phyloP scores from a whole-genome alignment of 2,329 filamentous ascomycete genomes.

The Simplicillium aogashimaense region DNA sequence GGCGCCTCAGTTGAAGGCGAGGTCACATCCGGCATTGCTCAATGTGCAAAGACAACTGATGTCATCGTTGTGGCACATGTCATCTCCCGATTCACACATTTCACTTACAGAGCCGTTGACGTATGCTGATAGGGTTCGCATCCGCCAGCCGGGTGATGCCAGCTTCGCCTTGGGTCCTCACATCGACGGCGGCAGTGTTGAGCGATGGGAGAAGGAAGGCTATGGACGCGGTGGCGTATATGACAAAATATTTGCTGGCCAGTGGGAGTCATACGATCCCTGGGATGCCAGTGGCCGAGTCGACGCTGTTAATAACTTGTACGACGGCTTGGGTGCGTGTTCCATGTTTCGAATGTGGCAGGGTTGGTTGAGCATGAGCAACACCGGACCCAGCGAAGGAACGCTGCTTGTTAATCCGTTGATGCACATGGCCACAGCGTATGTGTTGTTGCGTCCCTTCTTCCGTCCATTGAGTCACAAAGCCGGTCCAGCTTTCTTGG shows the following conservation, averaged over 20 bases:
- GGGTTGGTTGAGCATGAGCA: slow-evolving; percentile 76
- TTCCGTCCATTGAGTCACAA: slow-evolving; percentile 45
- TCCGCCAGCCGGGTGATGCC: slow-evolving; percentile 60
- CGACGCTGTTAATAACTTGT: slow-evolving; percentile 60
- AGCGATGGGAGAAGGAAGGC: slow-evolving; percentile 62
- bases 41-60: slow-evolving; percentile 52
- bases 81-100: slow-evolving; percentile 35
- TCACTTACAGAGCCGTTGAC: slow-evolving; percentile 45
- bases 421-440: slow-evolving; percentile 64
- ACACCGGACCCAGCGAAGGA: slow-evolving; percentile 63
- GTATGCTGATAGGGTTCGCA: slow-evolving; percentile 65
- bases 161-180: slow-evolving; percentile 65
- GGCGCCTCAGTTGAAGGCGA: slow-evolving; percentile 53
- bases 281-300: slow-evolving; percentile 69
- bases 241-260: slow-evolving; percentile 58
- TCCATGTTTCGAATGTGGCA: slow-evolving; percentile 83
- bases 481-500: slow-evolving; percentile 27
- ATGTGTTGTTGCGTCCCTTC: slow-evolving; percentile 75
- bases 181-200: slow-evolving; percentile 63
- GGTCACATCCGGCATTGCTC: slow-evolving; percentile 56
- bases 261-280: slow-evolving; percentile 74
- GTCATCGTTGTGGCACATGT: slow-evolving; percentile 47
- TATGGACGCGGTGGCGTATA: slow-evolving; percentile 64
- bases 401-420: slow-evolving; percentile 77
- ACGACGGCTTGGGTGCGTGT: slow-evolving; percentile 73